Percentiles rank a stretch among this genome's conserved stretches.
These are phyloP conservation scores for Blastobotrys chiropterorum DNA, from an alignment of 805 yeast genomes.

Conservation along the genomic window DNA sequence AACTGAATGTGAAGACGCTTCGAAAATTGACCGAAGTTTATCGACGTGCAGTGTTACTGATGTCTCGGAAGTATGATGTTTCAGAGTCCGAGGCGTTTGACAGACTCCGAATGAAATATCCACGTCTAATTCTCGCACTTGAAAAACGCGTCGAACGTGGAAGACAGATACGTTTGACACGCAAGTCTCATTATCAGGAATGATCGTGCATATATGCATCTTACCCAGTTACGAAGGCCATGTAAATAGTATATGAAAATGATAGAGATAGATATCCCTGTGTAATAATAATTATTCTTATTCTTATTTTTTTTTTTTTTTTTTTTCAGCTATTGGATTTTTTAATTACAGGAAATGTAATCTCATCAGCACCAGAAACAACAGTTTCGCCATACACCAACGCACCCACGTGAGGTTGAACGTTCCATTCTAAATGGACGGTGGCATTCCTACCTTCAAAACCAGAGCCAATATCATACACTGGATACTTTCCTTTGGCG, in stretches of 20 bases:
- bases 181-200: not conserved
- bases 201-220: not conserved
- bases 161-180: not conserved
- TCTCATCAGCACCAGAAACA: constrained; percentile 12
- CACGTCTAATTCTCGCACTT: not conserved
- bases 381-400: constrained; percentile 57
- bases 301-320: not conserved
- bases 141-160: not conserved
- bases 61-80: not conserved
- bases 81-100: not conserved
- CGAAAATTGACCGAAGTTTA: not conserved
- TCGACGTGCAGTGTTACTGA: not conserved
- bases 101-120: not conserved
- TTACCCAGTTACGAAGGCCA: not conserved
- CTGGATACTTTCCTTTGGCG: constrained; percentile 66
- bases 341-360: constrained; percentile 14
- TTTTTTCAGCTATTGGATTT: not conserved
- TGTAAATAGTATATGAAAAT: not conserved
- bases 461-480: constrained; percentile 73
- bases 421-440: constrained; percentile 76
- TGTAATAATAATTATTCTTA: not conserved
- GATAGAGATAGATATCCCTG: not conserved
- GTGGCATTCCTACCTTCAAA: constrained; percentile 52
- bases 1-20: not conserved
- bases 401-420: constrained; percentile 88